Evolutionary conservation across 345 rosid genomes (phyloP).

Genomic region (Balakata baccata): DNA sequence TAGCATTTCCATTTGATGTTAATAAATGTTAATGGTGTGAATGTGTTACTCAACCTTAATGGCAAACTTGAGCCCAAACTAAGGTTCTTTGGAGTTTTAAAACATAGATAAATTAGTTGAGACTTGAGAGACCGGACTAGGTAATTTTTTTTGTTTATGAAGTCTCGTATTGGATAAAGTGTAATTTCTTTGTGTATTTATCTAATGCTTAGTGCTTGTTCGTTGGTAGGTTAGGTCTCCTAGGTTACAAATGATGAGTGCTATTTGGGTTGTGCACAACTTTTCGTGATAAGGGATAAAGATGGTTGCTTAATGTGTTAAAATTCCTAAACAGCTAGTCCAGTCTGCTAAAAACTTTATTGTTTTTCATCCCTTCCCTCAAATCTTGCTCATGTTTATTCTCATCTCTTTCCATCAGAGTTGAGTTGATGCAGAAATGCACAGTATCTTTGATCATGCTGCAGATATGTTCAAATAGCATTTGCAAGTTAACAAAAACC

Average conservation of each 20-base stretch:
- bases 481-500: not conserved
- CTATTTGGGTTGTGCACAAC: not conserved
- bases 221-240: not conserved
- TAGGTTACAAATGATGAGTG: not conserved
- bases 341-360: too few species aligned
- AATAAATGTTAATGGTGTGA: not conserved
- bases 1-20: not conserved
- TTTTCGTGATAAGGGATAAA: not conserved
- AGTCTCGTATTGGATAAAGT: not conserved
- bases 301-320: not conserved
- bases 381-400: not conserved
- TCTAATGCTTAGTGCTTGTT: not conserved
- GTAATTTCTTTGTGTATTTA: not conserved
- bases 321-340: not conserved
- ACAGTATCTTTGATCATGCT: not conserved
- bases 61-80: not conserved
- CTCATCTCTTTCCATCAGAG: not conserved
- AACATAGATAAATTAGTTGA: too few species aligned
- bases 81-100: not conserved
- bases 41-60: not conserved
- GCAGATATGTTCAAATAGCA: not conserved
- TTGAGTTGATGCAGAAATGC: not conserved
- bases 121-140: not conserved
- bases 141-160: not conserved
- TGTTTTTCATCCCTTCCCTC: not conserved